phyloP scores from a whole-genome alignment of 768 basidiomycete species.

The Macrolepiota fuliginosa region DNA sequence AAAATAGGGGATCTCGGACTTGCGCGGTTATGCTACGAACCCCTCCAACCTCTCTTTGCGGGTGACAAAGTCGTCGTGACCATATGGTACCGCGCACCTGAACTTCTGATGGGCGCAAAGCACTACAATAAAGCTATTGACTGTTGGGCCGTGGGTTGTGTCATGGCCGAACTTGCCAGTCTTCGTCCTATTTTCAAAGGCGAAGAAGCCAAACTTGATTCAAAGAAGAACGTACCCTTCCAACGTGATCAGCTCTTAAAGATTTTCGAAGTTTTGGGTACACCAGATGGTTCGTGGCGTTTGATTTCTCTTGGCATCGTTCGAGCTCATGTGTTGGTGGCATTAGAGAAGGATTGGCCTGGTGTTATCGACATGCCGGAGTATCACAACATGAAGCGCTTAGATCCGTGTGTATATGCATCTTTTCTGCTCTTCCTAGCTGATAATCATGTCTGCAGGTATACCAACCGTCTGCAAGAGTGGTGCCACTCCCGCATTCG shows the following conservation, averaged over 20 bases:
- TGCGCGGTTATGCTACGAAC: constrained; percentile 87
- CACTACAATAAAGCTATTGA: constrained; percentile 98
- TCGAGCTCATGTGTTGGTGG: constrained; percentile 3
- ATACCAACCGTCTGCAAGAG: constrained; percentile 57
- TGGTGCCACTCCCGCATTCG: constrained; percentile 77
- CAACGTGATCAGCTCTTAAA: constrained; percentile 93
- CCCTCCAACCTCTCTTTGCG: constrained; percentile 85
- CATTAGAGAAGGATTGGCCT: constrained; percentile 83
- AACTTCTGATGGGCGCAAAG: constrained; percentile 92
- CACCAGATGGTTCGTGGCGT: constrained; percentile 67
- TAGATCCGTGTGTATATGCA: constrained; percentile 58
- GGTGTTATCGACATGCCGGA: constrained; percentile 85
- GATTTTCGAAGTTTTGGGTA: constrained; percentile 95
- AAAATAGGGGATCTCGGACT: constrained; percentile 99
- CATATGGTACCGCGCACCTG: constrained; percentile 98
- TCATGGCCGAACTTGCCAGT: constrained; percentile 93
- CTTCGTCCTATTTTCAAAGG: constrained; percentile 98
- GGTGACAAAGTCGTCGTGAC: constrained; percentile 99
- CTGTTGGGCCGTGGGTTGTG: constrained; percentile 97
- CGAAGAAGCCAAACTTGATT: constrained; percentile 96
- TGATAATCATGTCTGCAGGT: constrained; percentile 17
- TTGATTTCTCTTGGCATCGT: neutral
- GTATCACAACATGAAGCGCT: constrained; percentile 75
- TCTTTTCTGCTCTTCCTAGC: neutral
- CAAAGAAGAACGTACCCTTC: constrained; percentile 96